Base-by-base conservation (phyloP, 306 rosid species). In the Datisca glomerata region DNA sequence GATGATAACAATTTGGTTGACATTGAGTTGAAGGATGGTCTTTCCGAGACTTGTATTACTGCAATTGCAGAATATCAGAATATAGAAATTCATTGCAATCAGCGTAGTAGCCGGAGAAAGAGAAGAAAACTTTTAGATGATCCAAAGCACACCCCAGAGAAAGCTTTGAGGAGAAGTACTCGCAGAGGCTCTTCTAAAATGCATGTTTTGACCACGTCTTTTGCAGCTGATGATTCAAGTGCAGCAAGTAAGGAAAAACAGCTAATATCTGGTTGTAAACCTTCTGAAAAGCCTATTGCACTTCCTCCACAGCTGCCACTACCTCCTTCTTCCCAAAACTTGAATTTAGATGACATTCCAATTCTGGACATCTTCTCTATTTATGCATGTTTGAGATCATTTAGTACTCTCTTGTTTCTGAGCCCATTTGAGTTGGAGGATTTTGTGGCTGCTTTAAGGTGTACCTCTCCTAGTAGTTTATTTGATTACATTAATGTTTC, bases 371-470 rank as follows among this genome's bases (percentile, higher is more conserved):
- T 84, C 43, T 91, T 91, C 67, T 73, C 94, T n/a, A 64, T 91
- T 41, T 84, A 80, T 64, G 57, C 93, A 19, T 84, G 69, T 66
- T 74, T 91, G 49, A 73, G 93, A 63, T 84, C 98, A 12, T 89
- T 89, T 64, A 89, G 98, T 51, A 75, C 81, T 41, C 34, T 78
- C 13, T 71, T 91, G 54, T 84, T 77, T 73, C 71, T 91, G 74
- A 91, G 98, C 61, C 96, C 96, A 25, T 91, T 91, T 66, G 82
- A 84, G 78, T 54, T 91, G 82, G 92, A 78, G 67, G 86, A 80
- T 61, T 76, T 91, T 52, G 92, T 73, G 55, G 79, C 67, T 2
- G 76, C 81, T 37, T 46, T 91, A 47, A 73, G 65, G 58, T 70
- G 71, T 67, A 71, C 54, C 47, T 63, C 52, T 55, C 92, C 98